Percentiles rank a stretch among this genome's conserved stretches.
phyloP scores from a whole-genome alignment of 495 filamentous ascomycete genomes.

The Xylaria acuta region DNA sequence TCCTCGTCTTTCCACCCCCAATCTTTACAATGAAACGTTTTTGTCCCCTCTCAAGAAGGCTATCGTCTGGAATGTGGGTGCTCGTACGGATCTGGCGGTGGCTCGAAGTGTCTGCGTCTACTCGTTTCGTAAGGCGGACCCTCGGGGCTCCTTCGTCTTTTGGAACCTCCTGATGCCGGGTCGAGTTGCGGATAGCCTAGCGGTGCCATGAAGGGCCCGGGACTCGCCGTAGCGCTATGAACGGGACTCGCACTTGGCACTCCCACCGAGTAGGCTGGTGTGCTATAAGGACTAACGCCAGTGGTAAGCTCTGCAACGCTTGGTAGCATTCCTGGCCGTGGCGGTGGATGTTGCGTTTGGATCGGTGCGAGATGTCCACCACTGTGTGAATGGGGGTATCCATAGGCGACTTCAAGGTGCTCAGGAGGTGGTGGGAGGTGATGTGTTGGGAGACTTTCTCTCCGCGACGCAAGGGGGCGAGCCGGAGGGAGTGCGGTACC shows the following conservation, averaged over 20 bases:
- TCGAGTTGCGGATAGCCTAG: conserved; percentile 47
- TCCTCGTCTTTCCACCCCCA: not conserved
- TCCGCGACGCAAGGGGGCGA: conserved; percentile 45
- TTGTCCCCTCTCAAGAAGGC: conserved; percentile 3
- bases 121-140: conserved; percentile 48
- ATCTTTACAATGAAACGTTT: conserved; percentile 11
- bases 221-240: conserved; percentile 49
- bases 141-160: conserved; percentile 53
- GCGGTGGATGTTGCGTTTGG: conserved; percentile 39
- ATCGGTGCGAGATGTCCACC: conserved; percentile 53
- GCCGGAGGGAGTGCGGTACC: conserved; percentile 29
- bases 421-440: conserved; percentile 39
- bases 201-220: conserved; percentile 47
- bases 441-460: conserved; percentile 52
- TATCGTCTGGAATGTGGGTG: conserved; percentile 28
- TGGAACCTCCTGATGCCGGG: conserved; percentile 29
- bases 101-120: conserved; percentile 50
- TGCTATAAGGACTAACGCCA: conserved; percentile 59
- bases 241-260: conserved; percentile 45
- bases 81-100: conserved; percentile 35
- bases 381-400: conserved; percentile 32
- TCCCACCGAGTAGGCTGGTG: conserved; percentile 56
- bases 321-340: conserved; percentile 50
- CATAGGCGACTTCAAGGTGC: conserved; percentile 35
- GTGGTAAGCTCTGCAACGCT: conserved; percentile 63